phyloP scores from a whole-genome alignment of 1,284 basidiomycete species.

The Agroathelia rolfsii region DNA sequence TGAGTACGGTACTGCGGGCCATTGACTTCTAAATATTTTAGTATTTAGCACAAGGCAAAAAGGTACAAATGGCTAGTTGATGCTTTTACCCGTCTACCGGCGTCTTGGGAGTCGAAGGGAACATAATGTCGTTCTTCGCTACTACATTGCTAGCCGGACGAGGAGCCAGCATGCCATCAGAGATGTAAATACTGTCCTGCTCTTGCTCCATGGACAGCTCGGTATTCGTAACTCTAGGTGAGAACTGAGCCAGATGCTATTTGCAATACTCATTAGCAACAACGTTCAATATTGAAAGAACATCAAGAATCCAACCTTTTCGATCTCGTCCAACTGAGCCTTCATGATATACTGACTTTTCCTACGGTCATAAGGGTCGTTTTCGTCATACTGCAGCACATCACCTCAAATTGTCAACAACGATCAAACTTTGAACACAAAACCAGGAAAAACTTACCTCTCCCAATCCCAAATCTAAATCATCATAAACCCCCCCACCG shows the following conservation, averaged over 20 bases:
- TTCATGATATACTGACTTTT: constrained; percentile 63
- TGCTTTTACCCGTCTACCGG: too few relatives aligned
- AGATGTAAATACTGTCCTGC: constrained; percentile 20
- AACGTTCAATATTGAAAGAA: constrained; percentile 1
- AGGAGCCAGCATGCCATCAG: too few relatives aligned
- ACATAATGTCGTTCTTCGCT: too few relatives aligned
- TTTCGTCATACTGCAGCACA: constrained; percentile 42
- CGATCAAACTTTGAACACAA: constrained; percentile 4
- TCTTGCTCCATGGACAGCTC: constrained; percentile 28
- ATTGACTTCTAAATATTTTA: too few relatives aligned
- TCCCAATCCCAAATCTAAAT: constrained; percentile 57
- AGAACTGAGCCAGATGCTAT: constrained; percentile 60
- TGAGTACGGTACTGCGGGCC: too few relatives aligned
- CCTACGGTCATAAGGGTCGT: constrained; percentile 60
- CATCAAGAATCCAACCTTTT: constrained; percentile 37
- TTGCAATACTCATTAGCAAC: constrained; percentile 5
- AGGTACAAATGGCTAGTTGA: too few relatives aligned
- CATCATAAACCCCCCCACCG: constrained; percentile 59
- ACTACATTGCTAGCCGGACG: too few relatives aligned
- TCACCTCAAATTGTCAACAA: constrained; percentile 15
- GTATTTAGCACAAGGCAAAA: too few relatives aligned
- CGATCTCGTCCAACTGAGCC: constrained; percentile 65
- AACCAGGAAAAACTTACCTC: constrained; percentile 38
- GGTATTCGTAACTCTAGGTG: constrained; percentile 46
- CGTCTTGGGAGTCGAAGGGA: too few relatives aligned